Evolutionary conservation across 352 stramenopile genomes (phyloP).

Genomic region (Pseudoperonospora humuli): DNA sequence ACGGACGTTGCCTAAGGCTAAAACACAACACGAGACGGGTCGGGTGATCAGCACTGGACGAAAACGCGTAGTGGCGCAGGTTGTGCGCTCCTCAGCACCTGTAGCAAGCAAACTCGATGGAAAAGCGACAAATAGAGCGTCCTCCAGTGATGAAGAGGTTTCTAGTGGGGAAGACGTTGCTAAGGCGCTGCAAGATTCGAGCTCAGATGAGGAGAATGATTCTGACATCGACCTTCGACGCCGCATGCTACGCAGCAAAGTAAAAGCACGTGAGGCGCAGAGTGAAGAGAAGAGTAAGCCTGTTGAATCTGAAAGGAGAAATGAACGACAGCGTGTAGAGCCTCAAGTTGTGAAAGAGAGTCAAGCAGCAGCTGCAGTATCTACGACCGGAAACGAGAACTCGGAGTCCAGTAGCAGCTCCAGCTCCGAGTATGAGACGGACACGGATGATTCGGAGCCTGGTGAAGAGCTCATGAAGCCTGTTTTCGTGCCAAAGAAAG

Average conservation of each 20-base stretch:
- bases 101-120: conserved; percentile 4
- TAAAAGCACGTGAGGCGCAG: conserved; percentile 17
- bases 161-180: conserved; percentile 28
- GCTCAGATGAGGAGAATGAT: conserved; percentile 70
- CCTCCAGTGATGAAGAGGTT: conserved; percentile 10
- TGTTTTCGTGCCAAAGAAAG: conserved; percentile 88
- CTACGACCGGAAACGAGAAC: conserved; percentile 8
- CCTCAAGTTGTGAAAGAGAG: conserved; percentile 33
- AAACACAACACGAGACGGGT: conserved; percentile 16
- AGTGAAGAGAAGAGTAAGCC: not conserved
- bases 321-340: conserved; percentile 16
- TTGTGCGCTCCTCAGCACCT: conserved; percentile 23
- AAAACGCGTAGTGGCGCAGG: conserved; percentile 53
- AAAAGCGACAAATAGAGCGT: conserved; percentile 7
- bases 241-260: conserved; percentile 50
- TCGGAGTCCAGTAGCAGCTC: conserved; percentile 40
- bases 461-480: conserved; percentile 83
- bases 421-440: conserved; percentile 75
- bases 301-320: conserved; percentile 8
- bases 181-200: conserved; percentile 65
- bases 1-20: conserved; percentile 23
- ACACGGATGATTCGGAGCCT: conserved; percentile 67
- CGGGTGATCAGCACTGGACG: conserved; percentile 19
- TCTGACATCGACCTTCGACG: conserved; percentile 53
- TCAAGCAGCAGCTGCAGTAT: not conserved